phyloP scores from a whole-genome alignment of 768 basidiomycete genomes.

The Pleurotus djamor region DNA sequence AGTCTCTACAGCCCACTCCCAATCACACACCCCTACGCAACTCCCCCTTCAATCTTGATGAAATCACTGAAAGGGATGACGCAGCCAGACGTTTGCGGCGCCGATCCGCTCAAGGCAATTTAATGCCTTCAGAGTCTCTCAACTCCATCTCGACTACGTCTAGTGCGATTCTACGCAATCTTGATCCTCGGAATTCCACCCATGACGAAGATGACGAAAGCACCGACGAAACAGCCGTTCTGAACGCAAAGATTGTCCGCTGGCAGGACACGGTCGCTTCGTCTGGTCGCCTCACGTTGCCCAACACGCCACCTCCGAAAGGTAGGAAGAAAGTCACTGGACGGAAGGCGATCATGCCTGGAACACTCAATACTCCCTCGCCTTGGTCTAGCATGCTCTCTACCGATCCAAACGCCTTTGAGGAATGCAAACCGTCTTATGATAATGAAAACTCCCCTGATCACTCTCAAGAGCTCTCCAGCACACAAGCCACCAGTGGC shows the following conservation, averaged over 20 bases:
- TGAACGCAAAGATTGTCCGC: slow-evolving; percentile 29
- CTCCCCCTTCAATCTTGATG: slow-evolving; percentile 2
- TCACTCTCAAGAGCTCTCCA: slow-evolving; percentile 14
- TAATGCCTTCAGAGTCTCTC: slow-evolving; percentile 37
- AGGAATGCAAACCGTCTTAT: background rate
- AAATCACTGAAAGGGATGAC: slow-evolving; percentile 30
- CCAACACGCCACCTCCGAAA: slow-evolving; percentile 7
- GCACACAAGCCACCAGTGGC: no score
- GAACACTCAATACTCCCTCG: slow-evolving; percentile 51
- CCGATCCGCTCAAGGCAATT: slow-evolving; percentile 10
- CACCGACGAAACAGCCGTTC: slow-evolving; percentile 19
- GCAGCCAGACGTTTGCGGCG: slow-evolving; percentile 22
- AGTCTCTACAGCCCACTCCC: background rate
- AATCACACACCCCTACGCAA: background rate
- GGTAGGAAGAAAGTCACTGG: slow-evolving; percentile 18
- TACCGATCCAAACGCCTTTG: slow-evolving; percentile 7
- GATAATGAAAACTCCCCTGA: no score
- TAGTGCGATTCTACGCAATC: slow-evolving; percentile 35
- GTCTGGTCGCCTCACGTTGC: slow-evolving; percentile 11
- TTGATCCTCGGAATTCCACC: slow-evolving; percentile 35
- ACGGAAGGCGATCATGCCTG: slow-evolving; percentile 47
- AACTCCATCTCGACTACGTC: slow-evolving; percentile 48
- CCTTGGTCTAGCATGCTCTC: slow-evolving; percentile 35
- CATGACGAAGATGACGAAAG: slow-evolving; percentile 22
- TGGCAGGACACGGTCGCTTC: slow-evolving; percentile 28